phyloP scores from a whole-genome alignment of 768 basidiomycete genomes.

The Tylopilus intermedius region DNA sequence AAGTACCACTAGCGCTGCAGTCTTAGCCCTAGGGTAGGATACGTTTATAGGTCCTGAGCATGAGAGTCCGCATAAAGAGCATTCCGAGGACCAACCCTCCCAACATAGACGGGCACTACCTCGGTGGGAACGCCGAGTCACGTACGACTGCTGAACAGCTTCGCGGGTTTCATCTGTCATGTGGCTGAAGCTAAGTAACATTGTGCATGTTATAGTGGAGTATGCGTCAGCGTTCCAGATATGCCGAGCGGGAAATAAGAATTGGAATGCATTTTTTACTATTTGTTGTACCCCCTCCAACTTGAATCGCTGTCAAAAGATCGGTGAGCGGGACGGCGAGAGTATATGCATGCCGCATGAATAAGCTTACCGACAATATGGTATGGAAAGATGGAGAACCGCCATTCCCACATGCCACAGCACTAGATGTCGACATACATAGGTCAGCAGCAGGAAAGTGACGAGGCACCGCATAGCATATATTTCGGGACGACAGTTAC shows the following conservation, averaged over 20 bases:
- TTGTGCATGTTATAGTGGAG: not conserved
- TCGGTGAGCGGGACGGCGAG: not conserved
- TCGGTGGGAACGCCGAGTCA: not conserved
- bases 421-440: no score
- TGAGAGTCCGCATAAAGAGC: not conserved
- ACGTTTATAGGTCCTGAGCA: conserved; percentile 15
- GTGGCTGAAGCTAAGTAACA: not conserved
- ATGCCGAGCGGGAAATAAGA: not conserved
- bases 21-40: not conserved
- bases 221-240: not conserved
- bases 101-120: not conserved
- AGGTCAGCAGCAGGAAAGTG: no score
- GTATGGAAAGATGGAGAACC: not conserved
- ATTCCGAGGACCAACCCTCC: not conserved
- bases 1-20: not conserved
- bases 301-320: not conserved
- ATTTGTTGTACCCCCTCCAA: not conserved
- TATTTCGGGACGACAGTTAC: not conserved
- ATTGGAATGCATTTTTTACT: not conserved
- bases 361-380: no score
- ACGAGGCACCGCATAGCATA: no score
- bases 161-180: not conserved
- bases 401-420: not conserved
- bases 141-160: conserved; percentile 1
- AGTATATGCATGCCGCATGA: no score